Evolutionary conservation across 805 yeast species (phyloP).

Genomic region (Barnettozyma californica): DNA sequence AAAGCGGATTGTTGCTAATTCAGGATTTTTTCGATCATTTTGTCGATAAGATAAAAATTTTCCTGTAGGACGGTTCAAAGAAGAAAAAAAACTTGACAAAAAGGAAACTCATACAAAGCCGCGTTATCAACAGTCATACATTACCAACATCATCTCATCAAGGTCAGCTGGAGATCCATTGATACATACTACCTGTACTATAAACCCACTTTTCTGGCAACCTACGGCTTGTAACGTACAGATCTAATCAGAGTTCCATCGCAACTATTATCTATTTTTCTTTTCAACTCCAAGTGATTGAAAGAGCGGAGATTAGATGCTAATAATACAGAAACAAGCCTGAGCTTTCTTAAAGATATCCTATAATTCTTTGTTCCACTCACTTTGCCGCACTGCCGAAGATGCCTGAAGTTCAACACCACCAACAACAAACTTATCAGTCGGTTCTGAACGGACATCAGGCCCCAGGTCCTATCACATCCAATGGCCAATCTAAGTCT

Average conservation of each 20-base stretch:
- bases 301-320: neutral
- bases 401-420: constrained; percentile 5
- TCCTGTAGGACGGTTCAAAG: neutral
- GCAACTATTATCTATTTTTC: neutral
- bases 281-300: neutral
- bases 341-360: neutral
- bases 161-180: neutral
- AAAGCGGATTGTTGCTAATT: neutral
- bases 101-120: neutral
- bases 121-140: neutral
- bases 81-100: neutral
- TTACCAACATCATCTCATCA: neutral
- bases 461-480: neutral
- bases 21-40: neutral
- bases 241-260: neutral
- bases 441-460: constrained; percentile 1
- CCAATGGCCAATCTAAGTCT: neutral
- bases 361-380: neutral
- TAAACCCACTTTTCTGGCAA: neutral
- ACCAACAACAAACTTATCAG: constrained; percentile 2
- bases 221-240: neutral
- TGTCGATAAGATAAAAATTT: constrained; percentile 13
- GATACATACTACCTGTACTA: neutral
- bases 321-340: neutral
- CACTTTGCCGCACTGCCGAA: neutral